These are phyloP conservation scores for Neofusicoccum sp. DNA, from an alignment of 2,329 filamentous ascomycete species.

Conservation along the genomic window DNA sequence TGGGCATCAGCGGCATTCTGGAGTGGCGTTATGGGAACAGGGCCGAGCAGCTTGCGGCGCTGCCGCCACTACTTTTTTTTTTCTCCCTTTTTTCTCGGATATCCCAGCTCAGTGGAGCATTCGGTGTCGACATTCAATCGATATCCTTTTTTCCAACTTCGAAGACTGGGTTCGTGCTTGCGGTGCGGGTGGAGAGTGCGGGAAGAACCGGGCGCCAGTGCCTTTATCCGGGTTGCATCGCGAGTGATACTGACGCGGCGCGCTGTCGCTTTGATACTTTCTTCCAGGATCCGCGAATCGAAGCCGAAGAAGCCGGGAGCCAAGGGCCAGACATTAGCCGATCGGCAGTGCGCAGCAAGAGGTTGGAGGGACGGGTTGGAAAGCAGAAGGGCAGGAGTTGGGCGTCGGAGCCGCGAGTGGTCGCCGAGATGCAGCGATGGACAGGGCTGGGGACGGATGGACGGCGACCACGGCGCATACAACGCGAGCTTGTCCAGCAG, in stretches of 20 bases:
- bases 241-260: background rate
- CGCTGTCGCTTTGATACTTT: no score
- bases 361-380: background rate
- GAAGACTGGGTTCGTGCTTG: background rate
- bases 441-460: no score
- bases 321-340: no score
- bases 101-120: conserved; percentile 11
- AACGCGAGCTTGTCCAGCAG: no score
- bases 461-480: no score
- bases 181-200: background rate
- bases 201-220: conserved; percentile 3
- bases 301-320: no score
- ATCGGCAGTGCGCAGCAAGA: no score
- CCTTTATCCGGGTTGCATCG: conserved; percentile 1
- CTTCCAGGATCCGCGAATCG: no score
- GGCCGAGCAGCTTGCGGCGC: background rate
- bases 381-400: background rate
- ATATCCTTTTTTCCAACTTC: background rate
- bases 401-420: no score
- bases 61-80: background rate
- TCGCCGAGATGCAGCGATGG: no score
- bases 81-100: background rate
- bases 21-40: background rate
- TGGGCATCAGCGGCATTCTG: background rate
- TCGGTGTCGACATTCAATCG: background rate